These are phyloP conservation scores for Trichomonas tenax DNA, from an alignment of 208 protist genomes.

Conservation along the genomic window DNA sequence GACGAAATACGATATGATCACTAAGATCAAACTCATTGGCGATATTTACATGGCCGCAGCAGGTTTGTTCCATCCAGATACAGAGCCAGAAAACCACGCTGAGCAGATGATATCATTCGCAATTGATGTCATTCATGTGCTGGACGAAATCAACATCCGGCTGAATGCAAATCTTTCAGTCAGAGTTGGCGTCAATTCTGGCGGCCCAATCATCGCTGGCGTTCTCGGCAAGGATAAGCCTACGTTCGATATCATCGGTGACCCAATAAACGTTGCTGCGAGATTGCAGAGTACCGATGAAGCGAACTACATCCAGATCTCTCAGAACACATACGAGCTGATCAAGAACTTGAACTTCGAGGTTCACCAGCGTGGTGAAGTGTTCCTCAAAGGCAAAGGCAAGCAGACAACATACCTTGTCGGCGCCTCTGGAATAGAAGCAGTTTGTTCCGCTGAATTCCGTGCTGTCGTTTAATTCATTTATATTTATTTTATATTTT, in stretches of 20 bases:
- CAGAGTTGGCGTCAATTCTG: neutral
- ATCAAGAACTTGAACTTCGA: neutral
- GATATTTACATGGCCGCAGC: constrained; percentile 7
- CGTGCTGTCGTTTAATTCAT: no score
- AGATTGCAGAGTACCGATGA: neutral
- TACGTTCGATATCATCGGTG: constrained; percentile 7
- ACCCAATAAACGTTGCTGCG: neutral
- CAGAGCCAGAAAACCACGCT: neutral
- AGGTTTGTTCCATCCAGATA: neutral
- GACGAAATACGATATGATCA: neutral
- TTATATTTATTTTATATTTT: no score
- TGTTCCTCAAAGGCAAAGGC: neutral
- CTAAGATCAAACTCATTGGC: neutral
- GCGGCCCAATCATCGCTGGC: neutral
- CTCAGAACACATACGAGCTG: neutral
- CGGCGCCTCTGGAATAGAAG: neutral
- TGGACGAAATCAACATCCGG: neutral
- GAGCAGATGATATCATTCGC: neutral
- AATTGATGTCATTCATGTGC: neutral
- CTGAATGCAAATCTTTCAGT: neutral
- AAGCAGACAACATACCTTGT: neutral
- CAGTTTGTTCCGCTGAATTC: no score
- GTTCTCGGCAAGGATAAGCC: neutral
- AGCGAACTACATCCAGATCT: neutral
- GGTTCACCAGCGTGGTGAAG: neutral